phyloP scores from a whole-genome alignment of 2,329 filamentous ascomycete genomes.

The Sphaceloma murrayae region DNA sequence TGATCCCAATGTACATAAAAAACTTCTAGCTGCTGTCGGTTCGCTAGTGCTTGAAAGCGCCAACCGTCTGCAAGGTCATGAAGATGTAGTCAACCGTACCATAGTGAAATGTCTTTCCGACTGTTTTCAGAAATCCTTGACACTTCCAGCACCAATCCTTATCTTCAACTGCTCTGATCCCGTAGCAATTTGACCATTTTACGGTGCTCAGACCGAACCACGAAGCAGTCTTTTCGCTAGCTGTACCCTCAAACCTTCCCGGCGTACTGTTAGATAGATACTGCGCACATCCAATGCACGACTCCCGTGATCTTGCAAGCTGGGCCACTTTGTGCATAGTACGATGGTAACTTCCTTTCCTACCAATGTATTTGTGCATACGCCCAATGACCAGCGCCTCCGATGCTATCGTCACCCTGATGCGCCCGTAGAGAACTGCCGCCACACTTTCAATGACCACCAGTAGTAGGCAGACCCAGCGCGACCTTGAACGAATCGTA shows the following conservation, averaged over 20 bases:
- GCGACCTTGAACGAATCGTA: constrained; percentile 46
- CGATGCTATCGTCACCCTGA: too few relatives aligned
- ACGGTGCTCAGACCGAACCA: constrained; percentile 70
- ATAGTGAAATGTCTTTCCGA: constrained; percentile 8
- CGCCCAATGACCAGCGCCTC: too few relatives aligned
- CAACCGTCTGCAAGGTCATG: too few relatives aligned
- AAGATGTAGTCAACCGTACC: neutral
- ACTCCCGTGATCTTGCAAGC: neutral
- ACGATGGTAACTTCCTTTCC: too few relatives aligned
- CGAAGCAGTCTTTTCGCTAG: constrained; percentile 91
- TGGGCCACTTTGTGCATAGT: too few relatives aligned
- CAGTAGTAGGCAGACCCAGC: constrained; percentile 32
- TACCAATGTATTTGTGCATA: too few relatives aligned
- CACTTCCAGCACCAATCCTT: constrained; percentile 67
- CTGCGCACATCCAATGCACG: constrained; percentile 59
- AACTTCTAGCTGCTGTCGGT: too few relatives aligned
- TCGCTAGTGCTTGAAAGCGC: too few relatives aligned
- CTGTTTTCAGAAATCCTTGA: constrained; percentile 21
- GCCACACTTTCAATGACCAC: constrained; percentile 22
- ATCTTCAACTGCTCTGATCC: constrained; percentile 71
- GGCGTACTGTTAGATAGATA: constrained; percentile 95
- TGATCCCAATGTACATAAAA: too few relatives aligned
- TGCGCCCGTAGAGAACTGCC: too few relatives aligned
- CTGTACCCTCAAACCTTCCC: constrained; percentile 72
- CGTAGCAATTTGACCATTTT: constrained; percentile 86